phyloP scores from a whole-genome alignment of 192 early-diverging fungal genomes.

The Coemansia sp. region DNA sequence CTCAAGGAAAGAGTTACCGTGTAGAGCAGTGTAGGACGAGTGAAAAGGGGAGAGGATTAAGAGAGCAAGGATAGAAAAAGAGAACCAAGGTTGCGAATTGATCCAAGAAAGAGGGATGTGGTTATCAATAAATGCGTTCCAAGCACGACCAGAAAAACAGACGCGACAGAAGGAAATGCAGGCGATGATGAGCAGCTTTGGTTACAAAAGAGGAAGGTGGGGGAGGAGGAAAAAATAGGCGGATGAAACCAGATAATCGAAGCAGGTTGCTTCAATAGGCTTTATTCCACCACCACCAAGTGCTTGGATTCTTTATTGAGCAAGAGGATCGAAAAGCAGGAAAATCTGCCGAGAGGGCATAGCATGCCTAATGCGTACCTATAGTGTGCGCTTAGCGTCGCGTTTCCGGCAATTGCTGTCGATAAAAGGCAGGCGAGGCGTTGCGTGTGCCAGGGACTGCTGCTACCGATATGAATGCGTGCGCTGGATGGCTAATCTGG shows the following conservation, averaged over 20 bases:
- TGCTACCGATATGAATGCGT: neutral
- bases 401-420: slow-evolving; percentile 1
- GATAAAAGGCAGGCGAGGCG: slow-evolving; percentile 18
- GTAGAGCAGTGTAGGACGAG: neutral
- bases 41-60: neutral
- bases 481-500: neutral
- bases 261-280: neutral
- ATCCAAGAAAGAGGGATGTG: neutral
- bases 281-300: neutral
- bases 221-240: slow-evolving; percentile 7
- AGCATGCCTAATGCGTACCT: neutral
- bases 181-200: neutral
- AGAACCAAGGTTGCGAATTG: neutral
- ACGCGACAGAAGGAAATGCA: neutral
- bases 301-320: neutral
- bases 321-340: neutral
- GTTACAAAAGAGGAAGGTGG: slow-evolving; percentile 4
- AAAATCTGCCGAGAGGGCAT: neutral
- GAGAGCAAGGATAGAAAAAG: neutral
- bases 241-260: neutral
- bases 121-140: slow-evolving; percentile 1
- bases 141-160: neutral
- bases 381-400: neutral
- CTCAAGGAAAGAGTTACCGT: neutral
- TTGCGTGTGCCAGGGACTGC: slow-evolving; percentile 2